Evolutionary conservation across 108 stramenopile genomes (phyloP), one percentile per base, ranked within the genome.

Genomic region (Stephanodiscus triporus): DNA sequence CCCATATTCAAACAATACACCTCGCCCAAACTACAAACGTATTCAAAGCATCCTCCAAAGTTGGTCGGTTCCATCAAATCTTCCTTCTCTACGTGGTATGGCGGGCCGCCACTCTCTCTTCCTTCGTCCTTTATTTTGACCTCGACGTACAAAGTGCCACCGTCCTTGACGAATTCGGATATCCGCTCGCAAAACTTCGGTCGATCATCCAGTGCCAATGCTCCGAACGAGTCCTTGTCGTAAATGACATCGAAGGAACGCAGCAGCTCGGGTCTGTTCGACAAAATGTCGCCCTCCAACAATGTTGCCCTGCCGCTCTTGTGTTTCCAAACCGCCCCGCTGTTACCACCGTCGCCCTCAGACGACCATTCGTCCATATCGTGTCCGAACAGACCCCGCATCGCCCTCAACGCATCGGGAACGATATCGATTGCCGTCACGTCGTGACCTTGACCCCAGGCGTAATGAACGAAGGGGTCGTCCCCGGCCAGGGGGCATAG

Each of bases 141-240:
- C 70, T 87, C 86, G 23, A 85, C 30, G 78, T 87, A 87, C 14
- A 87, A 24, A 2, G 69, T 77, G 0, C 68, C 86, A 55, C 58
- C 70, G 5, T 72, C 49, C 58, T 83, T 85, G 0, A 61, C 17
- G 70, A 79, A 87, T 56, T 85, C 84, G 9, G 84, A 60, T 14
- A 87, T 67, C 14, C 81, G 64, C 30, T 72, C 22, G 55, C 86
- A 87, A 55, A 70, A 87, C 24, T 22, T 17, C 9, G 48, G 30
- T 50, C 86, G 34, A 70, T 85, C 66, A 13, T 73, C 55, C n/a
- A 64, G 37, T 23, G 55, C n/a, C 5, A 87, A 61, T 19, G 86
- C 86, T 9, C 86, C 86, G 57, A 85, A 87, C 20, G 81, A 83
- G 54, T 87, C 86, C 48, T 87, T 87, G 38, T 87, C 86, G 47